Conservation (phyloP, 116 monocot species). For the Iris pallida region DNA sequence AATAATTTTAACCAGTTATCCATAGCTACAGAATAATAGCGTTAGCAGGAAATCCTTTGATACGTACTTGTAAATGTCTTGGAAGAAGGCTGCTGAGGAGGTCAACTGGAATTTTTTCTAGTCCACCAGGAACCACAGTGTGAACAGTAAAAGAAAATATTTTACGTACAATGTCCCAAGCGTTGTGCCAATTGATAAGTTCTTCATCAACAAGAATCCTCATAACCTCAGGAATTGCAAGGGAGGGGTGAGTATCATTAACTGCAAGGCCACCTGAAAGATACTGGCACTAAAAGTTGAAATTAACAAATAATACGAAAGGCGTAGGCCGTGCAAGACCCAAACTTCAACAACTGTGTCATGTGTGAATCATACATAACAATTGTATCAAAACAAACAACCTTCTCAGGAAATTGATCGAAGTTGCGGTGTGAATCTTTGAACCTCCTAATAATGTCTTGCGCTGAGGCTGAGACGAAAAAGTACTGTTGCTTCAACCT, state of each 20-base stretch:
- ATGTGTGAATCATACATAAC: too few relatives aligned
- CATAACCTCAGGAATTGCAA: slow-evolving; percentile 36
- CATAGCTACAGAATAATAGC: too few relatives aligned
- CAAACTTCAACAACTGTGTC: too few relatives aligned
- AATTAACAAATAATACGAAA: too few relatives aligned
- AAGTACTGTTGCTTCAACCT: slow-evolving; percentile 47
- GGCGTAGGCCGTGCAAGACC: too few relatives aligned
- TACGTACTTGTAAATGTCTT: too few relatives aligned
- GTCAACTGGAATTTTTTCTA: slow-evolving; percentile 30
- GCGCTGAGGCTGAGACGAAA: slow-evolving; percentile 38
- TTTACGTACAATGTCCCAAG: slow-evolving; percentile 25
- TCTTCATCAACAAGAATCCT: slow-evolving; percentile 32
- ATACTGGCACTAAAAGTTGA: slow-evolving; percentile 3
- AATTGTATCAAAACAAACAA: too few relatives aligned
- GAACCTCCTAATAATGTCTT: slow-evolving; percentile 38
- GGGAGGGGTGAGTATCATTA: slow-evolving; percentile 33
- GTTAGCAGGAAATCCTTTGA: too few relatives aligned
- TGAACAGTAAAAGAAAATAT: slow-evolving; percentile 32
- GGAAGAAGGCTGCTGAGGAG: too few relatives aligned
- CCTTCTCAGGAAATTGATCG: too few relatives aligned
- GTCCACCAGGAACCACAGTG: slow-evolving; percentile 22
- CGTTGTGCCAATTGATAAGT: slow-evolving; percentile 17
- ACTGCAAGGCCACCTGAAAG: slow-evolving; percentile 29
- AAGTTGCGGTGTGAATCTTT: too few relatives aligned
- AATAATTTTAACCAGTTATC: too few relatives aligned